These are phyloP conservation scores for Trametes meyenii DNA, from an alignment of 768 basidiomycete species.

Conservation along the genomic window DNA sequence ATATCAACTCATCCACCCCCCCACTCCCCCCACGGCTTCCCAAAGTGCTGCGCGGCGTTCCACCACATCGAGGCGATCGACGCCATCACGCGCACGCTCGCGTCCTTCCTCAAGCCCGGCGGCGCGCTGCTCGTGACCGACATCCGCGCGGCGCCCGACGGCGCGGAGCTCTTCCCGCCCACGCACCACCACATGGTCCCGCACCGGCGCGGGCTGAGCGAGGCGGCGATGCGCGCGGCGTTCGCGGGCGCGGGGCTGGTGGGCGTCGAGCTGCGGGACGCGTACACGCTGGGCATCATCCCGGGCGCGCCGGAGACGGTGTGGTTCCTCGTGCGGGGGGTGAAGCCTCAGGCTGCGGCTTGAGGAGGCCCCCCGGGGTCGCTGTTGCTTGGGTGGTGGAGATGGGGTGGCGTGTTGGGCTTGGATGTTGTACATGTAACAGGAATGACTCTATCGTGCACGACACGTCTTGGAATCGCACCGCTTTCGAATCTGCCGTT, in stretches of 20 bases:
- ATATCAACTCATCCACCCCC: background rate
- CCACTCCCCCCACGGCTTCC: background rate
- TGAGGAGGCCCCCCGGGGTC: background rate
- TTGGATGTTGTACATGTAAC: no score
- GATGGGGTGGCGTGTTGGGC: no score
- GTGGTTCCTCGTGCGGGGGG: constrained; percentile 6
- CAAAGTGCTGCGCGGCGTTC: constrained; percentile 64
- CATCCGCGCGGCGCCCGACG: constrained; percentile 36
- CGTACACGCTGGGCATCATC: constrained; percentile 24
- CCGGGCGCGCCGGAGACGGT: constrained; percentile 36
- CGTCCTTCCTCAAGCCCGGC: constrained; percentile 59
- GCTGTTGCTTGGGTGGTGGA: background rate
- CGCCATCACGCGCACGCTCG: constrained; percentile 54
- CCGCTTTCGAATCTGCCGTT: no score
- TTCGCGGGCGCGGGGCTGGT: constrained; percentile 59
- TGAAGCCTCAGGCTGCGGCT: background rate
- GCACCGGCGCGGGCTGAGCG: constrained; percentile 56
- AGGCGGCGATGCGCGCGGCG: constrained; percentile 47
- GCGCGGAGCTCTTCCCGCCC: constrained; percentile 41
- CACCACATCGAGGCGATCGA: constrained; percentile 61
- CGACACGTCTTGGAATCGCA: no score
- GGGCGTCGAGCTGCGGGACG: constrained; percentile 43
- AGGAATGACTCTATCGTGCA: no score
- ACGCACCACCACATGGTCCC: constrained; percentile 50
- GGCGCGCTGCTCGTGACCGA: constrained; percentile 65